phyloP scores from a whole-genome alignment of 176 grass and related monocot genomes.

The Lolium multiflorum region DNA sequence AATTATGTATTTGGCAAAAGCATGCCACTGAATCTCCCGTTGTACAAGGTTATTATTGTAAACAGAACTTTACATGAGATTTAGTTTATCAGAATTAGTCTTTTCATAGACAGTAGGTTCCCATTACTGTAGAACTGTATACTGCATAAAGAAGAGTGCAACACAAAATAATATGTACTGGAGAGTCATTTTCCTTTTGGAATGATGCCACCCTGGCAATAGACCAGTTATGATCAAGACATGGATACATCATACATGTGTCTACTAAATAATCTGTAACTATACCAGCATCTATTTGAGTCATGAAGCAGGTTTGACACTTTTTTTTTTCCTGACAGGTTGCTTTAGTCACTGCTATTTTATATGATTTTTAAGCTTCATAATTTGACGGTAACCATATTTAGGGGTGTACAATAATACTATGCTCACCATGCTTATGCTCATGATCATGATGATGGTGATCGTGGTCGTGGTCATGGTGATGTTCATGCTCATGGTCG shows the following conservation, averaged over 20 bases:
- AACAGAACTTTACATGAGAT: background rate
- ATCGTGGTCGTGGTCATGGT: slow-evolving; percentile 62
- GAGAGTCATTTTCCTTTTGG: slow-evolving; percentile 1
- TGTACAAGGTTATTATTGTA: background rate
- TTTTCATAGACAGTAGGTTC: background rate
- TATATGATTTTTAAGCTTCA: background rate
- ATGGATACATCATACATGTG: slow-evolving; percentile 3
- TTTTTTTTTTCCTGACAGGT: background rate
- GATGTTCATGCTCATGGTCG: slow-evolving; percentile 50
- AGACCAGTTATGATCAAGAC: background rate
- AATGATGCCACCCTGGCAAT: background rate
- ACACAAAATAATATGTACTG: background rate
- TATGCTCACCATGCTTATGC: slow-evolving; percentile 72
- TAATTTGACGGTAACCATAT: slow-evolving; percentile 17
- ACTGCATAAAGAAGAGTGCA: background rate
- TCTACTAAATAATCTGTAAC: background rate
- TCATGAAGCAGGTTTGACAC: background rate
- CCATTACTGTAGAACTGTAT: background rate
- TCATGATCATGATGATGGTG: slow-evolving; percentile 72
- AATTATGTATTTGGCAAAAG: background rate
- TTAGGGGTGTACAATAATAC: slow-evolving; percentile 31
- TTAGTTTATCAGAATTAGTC: background rate
- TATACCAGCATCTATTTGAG: background rate
- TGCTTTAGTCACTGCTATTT: background rate
- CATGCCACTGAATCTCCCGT: background rate